Evolutionary conservation across 495 filamentous ascomycete species (phyloP).

Genomic region (Lasiosphaeria miniovina): DNA sequence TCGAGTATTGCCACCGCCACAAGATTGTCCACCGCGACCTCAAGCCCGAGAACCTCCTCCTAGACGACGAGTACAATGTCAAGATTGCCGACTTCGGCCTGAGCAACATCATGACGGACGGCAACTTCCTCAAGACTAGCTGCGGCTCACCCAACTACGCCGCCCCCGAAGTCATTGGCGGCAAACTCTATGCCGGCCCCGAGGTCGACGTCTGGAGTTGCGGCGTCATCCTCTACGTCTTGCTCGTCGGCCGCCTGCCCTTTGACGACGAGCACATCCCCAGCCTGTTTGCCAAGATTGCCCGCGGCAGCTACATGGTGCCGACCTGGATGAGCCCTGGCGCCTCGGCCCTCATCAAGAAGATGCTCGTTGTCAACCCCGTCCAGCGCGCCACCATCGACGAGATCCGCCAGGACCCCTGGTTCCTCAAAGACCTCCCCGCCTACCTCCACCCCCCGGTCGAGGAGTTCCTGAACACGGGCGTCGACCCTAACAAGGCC

Average conservation of each 20-base stretch:
- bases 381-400: conserved; percentile 89
- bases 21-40: conserved; percentile 98
- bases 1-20: conserved; percentile 98
- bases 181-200: conserved; percentile 94
- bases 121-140: conserved; percentile 97
- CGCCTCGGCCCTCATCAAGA: conserved; percentile 79
- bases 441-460: conserved; percentile 83
- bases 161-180: conserved; percentile 94
- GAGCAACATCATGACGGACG: conserved; percentile 99
- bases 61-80: conserved; percentile 91
- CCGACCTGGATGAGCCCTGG: conserved; percentile 84
- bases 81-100: conserved; percentile 99
- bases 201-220: conserved; percentile 99
- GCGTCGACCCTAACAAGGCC: conserved; percentile 85
- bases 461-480: conserved; percentile 89
- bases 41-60: conserved; percentile 93
- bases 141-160: conserved; percentile 98
- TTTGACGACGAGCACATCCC: conserved; percentile 90
- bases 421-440: conserved; percentile 86
- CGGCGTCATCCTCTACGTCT: conserved; percentile 94
- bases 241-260: conserved; percentile 85
- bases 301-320: conserved; percentile 74
- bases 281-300: conserved; percentile 44
- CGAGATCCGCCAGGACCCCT: conserved; percentile 90
- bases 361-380: conserved; percentile 93